phyloP scores from a whole-genome alignment of 2,329 filamentous ascomycete genomes.

The Calonectria ilicicola region DNA sequence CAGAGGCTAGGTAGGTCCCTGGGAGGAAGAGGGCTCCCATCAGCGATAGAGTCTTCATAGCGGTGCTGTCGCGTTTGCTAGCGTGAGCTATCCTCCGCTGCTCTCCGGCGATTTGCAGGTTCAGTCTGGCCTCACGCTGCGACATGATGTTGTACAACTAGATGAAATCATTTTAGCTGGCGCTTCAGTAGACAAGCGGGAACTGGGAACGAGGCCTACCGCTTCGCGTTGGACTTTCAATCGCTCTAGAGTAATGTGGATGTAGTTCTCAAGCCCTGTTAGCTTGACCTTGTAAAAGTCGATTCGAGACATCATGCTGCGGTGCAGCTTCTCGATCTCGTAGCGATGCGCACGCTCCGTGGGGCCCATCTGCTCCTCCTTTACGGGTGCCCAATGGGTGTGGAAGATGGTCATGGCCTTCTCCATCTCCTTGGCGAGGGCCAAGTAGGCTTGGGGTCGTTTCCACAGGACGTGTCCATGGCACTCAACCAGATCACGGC shows the following conservation, averaged over 20 bases:
- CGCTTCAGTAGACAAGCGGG: no score
- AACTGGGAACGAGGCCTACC: constrained; percentile 51
- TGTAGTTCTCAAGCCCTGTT: constrained; percentile 72
- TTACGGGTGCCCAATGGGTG: constrained; percentile 35
- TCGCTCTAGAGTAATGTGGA: constrained; percentile 70
- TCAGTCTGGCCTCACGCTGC: constrained; percentile 73
- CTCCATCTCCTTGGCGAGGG: constrained; percentile 63
- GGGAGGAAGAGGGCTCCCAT: constrained; percentile 74
- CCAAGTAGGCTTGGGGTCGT: constrained; percentile 70
- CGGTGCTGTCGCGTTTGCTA: constrained; percentile 71
- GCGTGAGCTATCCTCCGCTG: constrained; percentile 70
- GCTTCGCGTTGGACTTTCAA: constrained; percentile 72
- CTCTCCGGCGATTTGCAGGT: constrained; percentile 72
- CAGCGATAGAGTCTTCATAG: constrained; percentile 75
- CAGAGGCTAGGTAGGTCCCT: constrained; percentile 71
- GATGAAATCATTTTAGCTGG: not conserved
- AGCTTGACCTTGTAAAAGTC: constrained; percentile 73
- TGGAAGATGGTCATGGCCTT: constrained; percentile 60
- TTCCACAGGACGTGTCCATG: constrained; percentile 73
- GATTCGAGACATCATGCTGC: constrained; percentile 64
- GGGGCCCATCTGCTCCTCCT: constrained; percentile 33
- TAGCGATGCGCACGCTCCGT: constrained; percentile 45
- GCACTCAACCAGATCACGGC: constrained; percentile 72
- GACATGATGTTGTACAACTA: constrained; percentile 76
- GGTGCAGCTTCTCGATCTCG: constrained; percentile 60